Conservation (phyloP, 257 asterid genomes). For the Jaltomata sinuosa region DNA sequence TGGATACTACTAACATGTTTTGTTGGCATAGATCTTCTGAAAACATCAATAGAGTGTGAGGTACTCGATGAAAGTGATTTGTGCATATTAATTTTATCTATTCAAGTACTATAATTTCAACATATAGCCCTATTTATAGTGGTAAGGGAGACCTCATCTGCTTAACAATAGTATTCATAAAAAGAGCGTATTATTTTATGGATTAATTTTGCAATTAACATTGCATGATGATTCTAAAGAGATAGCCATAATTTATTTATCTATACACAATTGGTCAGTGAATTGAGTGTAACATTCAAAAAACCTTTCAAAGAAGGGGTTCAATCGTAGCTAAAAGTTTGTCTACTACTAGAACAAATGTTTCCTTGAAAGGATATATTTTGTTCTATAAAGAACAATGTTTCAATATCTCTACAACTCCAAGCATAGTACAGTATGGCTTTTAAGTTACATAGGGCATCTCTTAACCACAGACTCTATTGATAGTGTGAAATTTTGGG, state of each 20-base stretch:
- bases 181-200: background rate
- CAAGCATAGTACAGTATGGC: background rate
- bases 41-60: too few relatives aligned
- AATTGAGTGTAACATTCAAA: background rate
- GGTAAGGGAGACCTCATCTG: background rate
- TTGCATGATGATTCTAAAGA: background rate
- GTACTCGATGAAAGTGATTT: too few relatives aligned
- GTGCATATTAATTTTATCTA: too few relatives aligned
- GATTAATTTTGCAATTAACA: background rate
- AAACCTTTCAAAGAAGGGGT: background rate
- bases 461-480: background rate
- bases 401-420: background rate
- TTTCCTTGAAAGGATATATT: background rate
- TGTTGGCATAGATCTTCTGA: too few relatives aligned
- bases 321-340: background rate
- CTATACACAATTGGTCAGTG: background rate
- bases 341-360: background rate
- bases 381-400: background rate
- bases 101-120: too few relatives aligned
- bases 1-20: too few relatives aligned
- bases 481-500: too few relatives aligned
- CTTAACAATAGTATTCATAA: background rate
- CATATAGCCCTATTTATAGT: too few relatives aligned
- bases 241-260: too few relatives aligned
- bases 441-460: background rate